A percentile compares a stretch with the other conserved stretches of the same genome.
Conservation (phyloP, 108 stramenopile genomes). For the Nitzschia sp. region DNA sequence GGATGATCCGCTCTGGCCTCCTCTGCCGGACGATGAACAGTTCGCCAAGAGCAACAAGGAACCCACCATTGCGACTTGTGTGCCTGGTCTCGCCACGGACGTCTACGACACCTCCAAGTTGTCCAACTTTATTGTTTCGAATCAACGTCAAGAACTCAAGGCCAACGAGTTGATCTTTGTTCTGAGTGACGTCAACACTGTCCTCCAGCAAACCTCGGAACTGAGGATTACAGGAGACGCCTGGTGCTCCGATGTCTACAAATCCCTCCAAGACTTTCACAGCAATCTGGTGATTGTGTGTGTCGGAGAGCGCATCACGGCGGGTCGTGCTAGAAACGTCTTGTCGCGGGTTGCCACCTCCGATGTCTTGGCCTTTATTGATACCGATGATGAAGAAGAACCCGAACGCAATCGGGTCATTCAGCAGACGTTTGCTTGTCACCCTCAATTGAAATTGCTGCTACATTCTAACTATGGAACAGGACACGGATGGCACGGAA, state of each 20-base stretch:
- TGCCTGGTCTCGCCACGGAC: conserved; percentile 20
- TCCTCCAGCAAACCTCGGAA: not conserved
- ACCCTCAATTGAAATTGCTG: conserved; percentile 3
- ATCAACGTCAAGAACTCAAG: conserved; percentile 14
- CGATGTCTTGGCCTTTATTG: conserved; percentile 21
- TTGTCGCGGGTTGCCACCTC: conserved; percentile 10
- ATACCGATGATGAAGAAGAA: conserved; percentile 18
- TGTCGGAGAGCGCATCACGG: conserved; percentile 17
- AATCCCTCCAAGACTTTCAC: conserved; percentile 14
- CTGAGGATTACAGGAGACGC: conserved; percentile 11
- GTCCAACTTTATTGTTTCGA: conserved; percentile 5
- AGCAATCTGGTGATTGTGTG: conserved; percentile 14
- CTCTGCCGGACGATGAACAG: conserved; percentile 9
- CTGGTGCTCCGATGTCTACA: conserved; percentile 13
- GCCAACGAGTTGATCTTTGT: conserved; percentile 22
- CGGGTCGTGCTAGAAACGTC: conserved; percentile 15
- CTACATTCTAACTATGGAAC: conserved; percentile 19
- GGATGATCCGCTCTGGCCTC: conserved; percentile 18
- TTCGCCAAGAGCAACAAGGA: not conserved
- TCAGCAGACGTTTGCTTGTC: conserved; percentile 10
- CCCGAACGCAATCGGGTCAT: conserved; percentile 16
- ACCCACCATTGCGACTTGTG: conserved; percentile 9
- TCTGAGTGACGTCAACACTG: conserved; percentile 11
- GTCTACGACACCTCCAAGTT: conserved; percentile 3
- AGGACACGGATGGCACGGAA: conserved; percentile 13